Base-by-base conservation (phyloP, 768 basidiomycete genomes). In the Pisolithus orientalis region DNA sequence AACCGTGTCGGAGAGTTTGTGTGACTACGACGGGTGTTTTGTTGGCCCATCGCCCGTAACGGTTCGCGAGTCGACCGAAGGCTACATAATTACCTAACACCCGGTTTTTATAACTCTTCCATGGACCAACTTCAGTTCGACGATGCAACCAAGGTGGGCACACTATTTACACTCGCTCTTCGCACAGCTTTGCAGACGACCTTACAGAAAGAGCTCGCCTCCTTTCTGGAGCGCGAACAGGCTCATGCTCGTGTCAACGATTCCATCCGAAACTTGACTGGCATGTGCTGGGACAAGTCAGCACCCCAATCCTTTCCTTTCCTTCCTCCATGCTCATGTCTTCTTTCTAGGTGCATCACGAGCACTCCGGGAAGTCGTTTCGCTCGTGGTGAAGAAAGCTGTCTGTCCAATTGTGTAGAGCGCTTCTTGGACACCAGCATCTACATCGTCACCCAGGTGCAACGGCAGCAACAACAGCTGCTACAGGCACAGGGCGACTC, bases 281-380 rank as follows among this genome's bases (percentile, higher is more conserved):
- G 79, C 61, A 83, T 84, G 71, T 94, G 92, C 67, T 94, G 92
- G 90, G 88, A 93, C 75, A 92, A 94, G 91, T 94, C 62, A 66
- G 81, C 75, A 47, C n/a, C 51, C 17, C 14, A 37, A 37, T 42
- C 48, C 21, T 10, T 28, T 24, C 29, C 5, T 4, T 13, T 13
- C 24, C 2, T 3, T 14, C 28, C 4, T 13, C 40, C 44, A 14
- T 21, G 7, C 14, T 50, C 58, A 65, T 47, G 58, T 51, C n/a
- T 7, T 53, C 40, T 52, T 38, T 44, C 53, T 57, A 93, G 91
- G 66, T 95, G 93, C 64, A 77, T 94, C 49, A 85, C 87, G 1
- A 79, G 89, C 44, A 81, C 82, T 16, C 87, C 90, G 11, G 85
- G 85, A 8, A 85, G 81, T 11, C 74, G 82, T 28, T 93, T 95